A percentile compares a stretch with the other conserved stretches of the same genome.
These are phyloP conservation scores for Chrysochromulina parva DNA, from an alignment of 78 protist species.

Conservation along the genomic window DNA sequence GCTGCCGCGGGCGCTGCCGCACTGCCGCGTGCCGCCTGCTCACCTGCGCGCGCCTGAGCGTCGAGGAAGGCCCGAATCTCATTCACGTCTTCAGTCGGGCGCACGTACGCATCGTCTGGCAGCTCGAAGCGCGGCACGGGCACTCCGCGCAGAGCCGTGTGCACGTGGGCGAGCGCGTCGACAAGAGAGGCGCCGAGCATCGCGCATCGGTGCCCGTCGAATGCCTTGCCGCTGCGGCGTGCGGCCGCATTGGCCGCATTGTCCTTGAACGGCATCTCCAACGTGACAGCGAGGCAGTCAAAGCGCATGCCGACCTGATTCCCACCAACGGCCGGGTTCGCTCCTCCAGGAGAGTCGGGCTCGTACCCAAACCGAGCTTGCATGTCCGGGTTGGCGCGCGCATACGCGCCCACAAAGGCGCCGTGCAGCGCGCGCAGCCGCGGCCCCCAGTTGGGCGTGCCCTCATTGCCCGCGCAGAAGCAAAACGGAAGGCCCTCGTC, in stretches of 20 bases:
- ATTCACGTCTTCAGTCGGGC: too few species aligned
- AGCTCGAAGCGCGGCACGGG: too few species aligned
- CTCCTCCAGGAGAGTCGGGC: background rate
- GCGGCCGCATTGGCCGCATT: background rate
- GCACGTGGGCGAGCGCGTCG: background rate
- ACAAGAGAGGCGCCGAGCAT: slow-evolving; percentile 4
- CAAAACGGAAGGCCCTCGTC: background rate
- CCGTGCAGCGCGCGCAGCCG: background rate
- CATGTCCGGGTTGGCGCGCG: slow-evolving; percentile 2
- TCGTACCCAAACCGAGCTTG: background rate
- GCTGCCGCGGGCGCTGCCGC: too few species aligned
- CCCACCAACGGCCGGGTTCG: slow-evolving; percentile 6
- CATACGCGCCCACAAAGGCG: background rate
- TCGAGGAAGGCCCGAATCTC: too few species aligned
- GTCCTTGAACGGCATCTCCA: slow-evolving; percentile 29
- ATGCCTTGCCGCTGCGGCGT: too few species aligned
- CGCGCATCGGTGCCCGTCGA: background rate
- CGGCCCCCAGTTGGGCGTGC: background rate
- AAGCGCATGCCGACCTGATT: background rate
- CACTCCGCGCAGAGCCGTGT: background rate
- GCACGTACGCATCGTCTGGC: too few species aligned
- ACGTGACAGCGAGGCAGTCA: slow-evolving; percentile 20
- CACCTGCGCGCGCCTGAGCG: too few species aligned
- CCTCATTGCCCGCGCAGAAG: slow-evolving; percentile 15
- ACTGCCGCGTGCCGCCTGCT: too few species aligned